phyloP scores from a whole-genome alignment of 345 rosid species.

The Dipteronia sinensis region DNA sequence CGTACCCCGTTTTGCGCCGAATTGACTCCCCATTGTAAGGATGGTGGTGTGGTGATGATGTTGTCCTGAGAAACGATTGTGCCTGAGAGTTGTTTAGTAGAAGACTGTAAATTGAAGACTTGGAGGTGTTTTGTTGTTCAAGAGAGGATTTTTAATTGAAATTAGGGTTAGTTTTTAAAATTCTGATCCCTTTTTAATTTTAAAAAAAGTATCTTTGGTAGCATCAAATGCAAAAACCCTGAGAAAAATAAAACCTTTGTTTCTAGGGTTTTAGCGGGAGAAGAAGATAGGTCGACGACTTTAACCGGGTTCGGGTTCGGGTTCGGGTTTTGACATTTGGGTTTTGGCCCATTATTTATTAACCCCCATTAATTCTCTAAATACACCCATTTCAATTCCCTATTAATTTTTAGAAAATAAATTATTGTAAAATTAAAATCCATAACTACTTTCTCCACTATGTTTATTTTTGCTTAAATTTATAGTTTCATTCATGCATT shows the following conservation, averaged over 20 bases:
- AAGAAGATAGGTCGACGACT: neutral
- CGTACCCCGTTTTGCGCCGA: constrained; percentile 9
- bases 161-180: neutral
- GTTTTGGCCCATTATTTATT: neutral
- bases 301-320: neutral
- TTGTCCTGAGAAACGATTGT: no score
- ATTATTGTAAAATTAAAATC: no score
- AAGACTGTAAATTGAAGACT: neutral
- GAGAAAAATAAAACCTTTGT: neutral
- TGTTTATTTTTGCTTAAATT: neutral
- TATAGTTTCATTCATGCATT: neutral
- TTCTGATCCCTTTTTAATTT: neutral
- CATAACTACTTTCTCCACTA: no score
- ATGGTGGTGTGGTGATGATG: no score
- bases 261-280: constrained; percentile 20
- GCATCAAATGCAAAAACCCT: neutral
- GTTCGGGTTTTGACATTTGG: no score
- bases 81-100: neutral
- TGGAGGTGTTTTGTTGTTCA: no score
- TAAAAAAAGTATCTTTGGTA: neutral
- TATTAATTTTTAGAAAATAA: no score
- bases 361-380: neutral
- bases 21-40: constrained; percentile 8
- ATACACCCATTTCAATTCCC: no score
- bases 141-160: neutral